Conservation (phyloP, 495 filamentous ascomycete species). For the Penicillium flavigenum region DNA sequence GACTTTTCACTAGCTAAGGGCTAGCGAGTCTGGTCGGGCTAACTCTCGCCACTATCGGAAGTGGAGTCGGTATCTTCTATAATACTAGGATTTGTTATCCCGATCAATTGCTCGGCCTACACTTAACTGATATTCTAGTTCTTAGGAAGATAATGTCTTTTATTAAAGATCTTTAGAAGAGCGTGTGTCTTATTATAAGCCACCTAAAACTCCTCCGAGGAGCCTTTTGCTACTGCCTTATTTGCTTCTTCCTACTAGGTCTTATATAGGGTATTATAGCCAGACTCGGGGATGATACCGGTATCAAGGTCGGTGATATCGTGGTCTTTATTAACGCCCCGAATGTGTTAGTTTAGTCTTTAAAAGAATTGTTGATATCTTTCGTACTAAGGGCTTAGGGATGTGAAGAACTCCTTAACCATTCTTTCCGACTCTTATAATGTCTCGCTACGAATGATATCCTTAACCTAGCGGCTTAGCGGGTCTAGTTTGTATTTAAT, state of each 20-base stretch:
- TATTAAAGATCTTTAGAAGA: constrained; percentile 15
- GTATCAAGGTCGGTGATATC: neutral
- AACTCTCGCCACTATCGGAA: neutral
- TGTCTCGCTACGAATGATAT: constrained; percentile 6
- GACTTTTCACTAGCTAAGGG: neutral
- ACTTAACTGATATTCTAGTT: constrained; percentile 10
- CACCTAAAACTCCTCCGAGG: neutral
- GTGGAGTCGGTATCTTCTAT: neutral
- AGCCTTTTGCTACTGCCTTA: neutral
- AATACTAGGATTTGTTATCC: neutral
- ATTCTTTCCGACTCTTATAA: neutral
- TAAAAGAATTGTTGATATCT: constrained; percentile 1
- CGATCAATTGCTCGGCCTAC: constrained; percentile 7
- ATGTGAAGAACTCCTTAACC: constrained; percentile 11
- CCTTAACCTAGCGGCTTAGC: constrained; percentile 6
- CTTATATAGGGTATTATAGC: constrained; percentile 1
- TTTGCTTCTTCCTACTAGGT: neutral
- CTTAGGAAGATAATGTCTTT: constrained; percentile 13
- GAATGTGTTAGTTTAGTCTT: constrained; percentile 8
- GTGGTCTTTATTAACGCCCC: neutral
- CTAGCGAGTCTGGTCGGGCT: neutral
- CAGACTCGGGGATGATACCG: neutral
- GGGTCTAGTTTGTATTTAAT: constrained; percentile 3
- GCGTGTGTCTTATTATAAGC: constrained; percentile 10
- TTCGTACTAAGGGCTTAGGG: neutral